Conservation (phyloP, 257 asterid species). For the Lantana camara region DNA sequence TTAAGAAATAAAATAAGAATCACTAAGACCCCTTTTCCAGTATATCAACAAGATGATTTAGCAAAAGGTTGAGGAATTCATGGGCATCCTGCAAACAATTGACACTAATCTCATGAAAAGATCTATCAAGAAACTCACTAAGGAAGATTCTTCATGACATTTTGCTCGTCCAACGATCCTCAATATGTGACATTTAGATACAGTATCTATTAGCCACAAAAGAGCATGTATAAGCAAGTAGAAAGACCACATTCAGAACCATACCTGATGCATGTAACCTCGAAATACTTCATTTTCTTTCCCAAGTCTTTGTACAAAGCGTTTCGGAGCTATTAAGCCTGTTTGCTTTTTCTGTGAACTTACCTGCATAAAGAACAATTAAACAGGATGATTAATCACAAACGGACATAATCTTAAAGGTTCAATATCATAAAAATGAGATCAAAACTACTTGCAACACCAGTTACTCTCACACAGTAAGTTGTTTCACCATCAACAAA, state of each 20-base stretch:
- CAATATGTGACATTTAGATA: too few relatives aligned
- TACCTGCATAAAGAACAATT: slow-evolving; percentile 40
- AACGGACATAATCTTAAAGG: background rate
- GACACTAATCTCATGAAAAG: too few relatives aligned
- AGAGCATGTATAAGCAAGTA: slow-evolving; percentile 1
- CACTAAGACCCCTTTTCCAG: slow-evolving; percentile 62
- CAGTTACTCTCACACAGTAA: too few relatives aligned
- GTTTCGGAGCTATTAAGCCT: slow-evolving; percentile 68
- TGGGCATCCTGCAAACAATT: slow-evolving; percentile 58
- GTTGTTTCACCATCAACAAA: background rate
- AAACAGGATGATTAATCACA: slow-evolving; percentile 2
- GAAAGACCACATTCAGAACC: background rate
- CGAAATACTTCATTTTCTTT: slow-evolving; percentile 63
- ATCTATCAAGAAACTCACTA: too few relatives aligned
- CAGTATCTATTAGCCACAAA: too few relatives aligned
- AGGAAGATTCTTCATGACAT: background rate
- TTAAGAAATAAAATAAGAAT: slow-evolving; percentile 7
- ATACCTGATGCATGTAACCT: slow-evolving; percentile 74
- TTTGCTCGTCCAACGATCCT: too few relatives aligned
- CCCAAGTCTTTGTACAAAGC: slow-evolving; percentile 63
- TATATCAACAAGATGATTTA: slow-evolving; percentile 68
- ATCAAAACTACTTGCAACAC: too few relatives aligned
- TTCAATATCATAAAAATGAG: slow-evolving; percentile 5
- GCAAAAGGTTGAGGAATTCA: slow-evolving; percentile 66
- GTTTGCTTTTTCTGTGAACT: slow-evolving; percentile 76